Base-by-base conservation (phyloP, 331 rosid genomes). In the Phaseolus coccineus region DNA sequence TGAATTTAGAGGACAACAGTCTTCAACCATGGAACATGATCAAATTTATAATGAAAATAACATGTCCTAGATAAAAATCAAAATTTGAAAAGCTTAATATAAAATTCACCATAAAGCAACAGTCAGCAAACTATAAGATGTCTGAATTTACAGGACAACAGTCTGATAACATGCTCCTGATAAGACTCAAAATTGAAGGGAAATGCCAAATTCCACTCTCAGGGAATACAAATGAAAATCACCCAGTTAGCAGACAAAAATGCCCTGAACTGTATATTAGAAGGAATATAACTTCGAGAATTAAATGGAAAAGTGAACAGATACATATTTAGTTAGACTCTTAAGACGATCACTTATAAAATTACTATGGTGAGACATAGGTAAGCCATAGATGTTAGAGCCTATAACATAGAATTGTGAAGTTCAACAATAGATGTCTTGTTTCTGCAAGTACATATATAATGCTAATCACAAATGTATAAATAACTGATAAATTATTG, bases 91-190 rank as follows among this genome's bases (percentile, higher is more conserved):
- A 35, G 48, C 9, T 33, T 6, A 64, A 37, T 3, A 12, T 3
- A 64, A 65, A 37, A n/a, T n/a, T 66, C 71, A 66, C n/a, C 7
- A 39, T 11, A 66, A 8, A 40, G 52, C 33, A 66, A 39, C 71
- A 66, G 2, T 66, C 5, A 39, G 8, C 19, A 39, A 37, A 37
- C 40, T 5, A 5, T 64, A 33, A 4, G 37, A 33, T 5, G 27
- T 19, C 22, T 66, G 52, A 19, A 30, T n/a, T 16, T 9, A 19
- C 51, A 39, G 3, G 31, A 10, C 8, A 3, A 37, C 50, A 37
- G 47, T 64, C 40, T 37, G 1, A 9, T 0, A 5, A 33, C 25
- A 73, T 5, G 40, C 13, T 27, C 19, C 9, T 39, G 8, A 73
- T 22, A 35, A 19, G 27, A 52, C 1, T 19, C n/a, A 19, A 56